Evolutionary conservation across 2,329 filamentous ascomycete genomes (phyloP), one percentile per base, ranked within the genome.

Genomic region (Passalora sequoiae): DNA sequence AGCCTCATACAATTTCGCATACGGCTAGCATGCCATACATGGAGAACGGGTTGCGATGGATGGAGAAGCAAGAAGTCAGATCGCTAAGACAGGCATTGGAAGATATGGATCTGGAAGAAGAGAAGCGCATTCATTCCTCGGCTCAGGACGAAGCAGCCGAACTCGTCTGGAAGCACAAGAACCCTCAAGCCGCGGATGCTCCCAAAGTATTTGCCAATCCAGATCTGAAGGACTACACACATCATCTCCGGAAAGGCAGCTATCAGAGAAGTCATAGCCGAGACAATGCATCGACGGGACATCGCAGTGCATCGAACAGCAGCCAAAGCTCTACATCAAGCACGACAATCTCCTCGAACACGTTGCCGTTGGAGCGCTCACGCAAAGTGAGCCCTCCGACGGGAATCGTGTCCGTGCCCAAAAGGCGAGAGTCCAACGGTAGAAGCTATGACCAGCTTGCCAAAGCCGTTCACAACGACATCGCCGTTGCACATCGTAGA

Each of bases 81-180:
- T 83, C 83, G 15, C 66, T 89, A 46, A 77, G 83, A 13, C 75
- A 80, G 48, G 84, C 85, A 8, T 79, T 89, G 73, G 78, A 87
- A 53, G 81, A 86, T 56, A 78, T 89, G 75, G 78, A 85, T 46
- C 51, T 84, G 20, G 73, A 80, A 2, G 80, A 83, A 15, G 80
- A 83, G 46, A 63, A 71, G 46, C 77, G 76, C 32, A 63, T 89
- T 37, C 84, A 86, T 61, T 70, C 77, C 9, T 82, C 83, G 29
- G 86, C 86, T 21, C 79, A 86, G 48, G 72, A 87, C 47, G 86
- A 91, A 63, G 86, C 86, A 8, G 81, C 84, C 1, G 84, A 89
- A 61, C 72, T 91, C 33, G 86, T 91, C 31, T 89, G 80, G 76
- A 79, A 81, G 58, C 86, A 91, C 60, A 74, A 83, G 60, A 76